These are phyloP conservation scores for Mortierella sp. DNA, from an alignment of 371 early-diverging fungal genomes.

Conservation along the genomic window DNA sequence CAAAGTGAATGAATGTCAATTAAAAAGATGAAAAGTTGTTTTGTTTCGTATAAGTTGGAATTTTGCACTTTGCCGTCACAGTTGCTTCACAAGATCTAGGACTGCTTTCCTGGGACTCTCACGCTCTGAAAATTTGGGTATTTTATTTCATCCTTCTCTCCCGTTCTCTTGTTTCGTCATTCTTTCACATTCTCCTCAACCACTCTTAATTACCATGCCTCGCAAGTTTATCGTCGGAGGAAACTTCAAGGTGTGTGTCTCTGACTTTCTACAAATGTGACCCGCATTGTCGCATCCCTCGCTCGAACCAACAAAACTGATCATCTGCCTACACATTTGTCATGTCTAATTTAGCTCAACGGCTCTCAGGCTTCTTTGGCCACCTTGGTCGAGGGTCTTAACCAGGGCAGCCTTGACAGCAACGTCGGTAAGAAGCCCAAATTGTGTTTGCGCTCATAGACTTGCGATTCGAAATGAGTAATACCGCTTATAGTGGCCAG, in stretches of 20 bases:
- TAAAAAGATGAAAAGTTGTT: not conserved
- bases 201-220: constrained; percentile 57
- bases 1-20: not conserved
- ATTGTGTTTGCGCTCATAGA: not conserved
- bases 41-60: not conserved
- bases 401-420: constrained; percentile 67
- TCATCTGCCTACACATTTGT: constrained; percentile 3
- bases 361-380: constrained; percentile 82
- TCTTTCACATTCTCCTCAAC: constrained; percentile 1
- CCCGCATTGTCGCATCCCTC: not conserved
- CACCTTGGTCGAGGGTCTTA: constrained; percentile 81
- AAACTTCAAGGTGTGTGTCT: constrained; percentile 54
- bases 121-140: not conserved
- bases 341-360: constrained; percentile 65
- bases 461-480: not conserved
- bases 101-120: not conserved
- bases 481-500: not conserved
- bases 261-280: not conserved
- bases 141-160: not conserved
- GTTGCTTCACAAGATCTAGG: not conserved
- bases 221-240: constrained; percentile 81
- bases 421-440: constrained; percentile 37
- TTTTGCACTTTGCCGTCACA: not conserved
- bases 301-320: not conserved
- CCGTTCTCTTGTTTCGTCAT: constrained; percentile 6